A percentile compares a stretch with the other conserved stretches of the same genome.
Evolutionary conservation across 2,329 filamentous ascomycete species (phyloP).

Genomic region (Claviceps cyperi): DNA sequence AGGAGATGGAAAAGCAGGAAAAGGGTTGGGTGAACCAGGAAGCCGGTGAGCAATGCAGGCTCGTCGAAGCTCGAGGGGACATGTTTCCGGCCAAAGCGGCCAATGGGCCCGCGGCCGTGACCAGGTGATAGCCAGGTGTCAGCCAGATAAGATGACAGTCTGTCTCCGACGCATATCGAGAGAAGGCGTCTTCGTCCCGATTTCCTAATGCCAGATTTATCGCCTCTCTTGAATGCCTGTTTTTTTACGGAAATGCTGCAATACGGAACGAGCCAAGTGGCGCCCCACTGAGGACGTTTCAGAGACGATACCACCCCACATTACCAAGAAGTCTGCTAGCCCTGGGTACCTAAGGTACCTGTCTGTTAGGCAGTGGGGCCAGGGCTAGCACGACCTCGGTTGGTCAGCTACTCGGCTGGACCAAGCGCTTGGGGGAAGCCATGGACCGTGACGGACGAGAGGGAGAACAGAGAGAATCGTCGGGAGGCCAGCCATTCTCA

Average conservation of each 20-base stretch:
- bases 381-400: not conserved
- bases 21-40: not conserved
- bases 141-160: not conserved
- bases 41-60: not conserved
- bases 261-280: not conserved
- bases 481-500: too few relatives aligned
- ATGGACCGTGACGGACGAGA: not conserved
- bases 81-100: not conserved
- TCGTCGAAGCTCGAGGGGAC: not conserved
- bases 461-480: too few relatives aligned
- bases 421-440: not conserved
- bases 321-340: not conserved
- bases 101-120: not conserved
- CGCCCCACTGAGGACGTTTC: not conserved
- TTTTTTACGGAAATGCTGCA: not conserved
- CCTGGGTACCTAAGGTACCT: too few relatives aligned
- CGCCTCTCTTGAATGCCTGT: too few relatives aligned
- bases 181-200: not conserved
- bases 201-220: too few relatives aligned
- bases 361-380: conserved; percentile 3
- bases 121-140: not conserved
- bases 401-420: not conserved
- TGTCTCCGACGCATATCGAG: not conserved
- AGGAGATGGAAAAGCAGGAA: not conserved
- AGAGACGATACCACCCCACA: conserved; percentile 2